These are phyloP conservation scores for Penicillium sclerotigenum DNA, from an alignment of 2,329 filamentous ascomycete genomes.

Conservation along the genomic window DNA sequence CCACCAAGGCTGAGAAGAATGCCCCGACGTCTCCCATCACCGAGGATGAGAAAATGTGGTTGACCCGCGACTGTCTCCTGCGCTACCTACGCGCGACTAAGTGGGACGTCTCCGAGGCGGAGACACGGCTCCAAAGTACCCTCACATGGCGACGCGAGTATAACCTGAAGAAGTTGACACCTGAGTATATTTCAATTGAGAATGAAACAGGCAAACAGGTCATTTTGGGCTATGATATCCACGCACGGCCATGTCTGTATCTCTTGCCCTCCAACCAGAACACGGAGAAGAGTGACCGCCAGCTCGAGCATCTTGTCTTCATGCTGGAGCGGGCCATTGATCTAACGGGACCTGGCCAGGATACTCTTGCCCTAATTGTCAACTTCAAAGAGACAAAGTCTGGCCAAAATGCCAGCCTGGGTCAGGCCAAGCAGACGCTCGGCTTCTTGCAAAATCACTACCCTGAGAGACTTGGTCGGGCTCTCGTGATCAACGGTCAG, in stretches of 20 bases:
- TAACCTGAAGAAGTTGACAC: constrained; percentile 68
- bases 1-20: constrained; percentile 59
- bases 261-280: constrained; percentile 89
- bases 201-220: constrained; percentile 97
- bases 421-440: constrained; percentile 77
- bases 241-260: constrained; percentile 84
- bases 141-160: constrained; percentile 89
- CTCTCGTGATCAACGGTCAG: constrained; percentile 83
- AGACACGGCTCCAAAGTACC: constrained; percentile 75
- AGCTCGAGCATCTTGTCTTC: constrained; percentile 91
- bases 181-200: constrained; percentile 86
- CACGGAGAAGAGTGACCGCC: constrained; percentile 78
- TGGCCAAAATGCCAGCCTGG: constrained; percentile 72
- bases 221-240: constrained; percentile 79
- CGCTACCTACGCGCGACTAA: constrained; percentile 92
- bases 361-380: constrained; percentile 81
- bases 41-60: constrained; percentile 80
- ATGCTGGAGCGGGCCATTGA: constrained; percentile 92
- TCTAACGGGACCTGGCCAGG: constrained; percentile 80
- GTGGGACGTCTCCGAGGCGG: constrained; percentile 74
- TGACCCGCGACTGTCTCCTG: constrained; percentile 86
- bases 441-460: constrained; percentile 94
- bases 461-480: constrained; percentile 83
- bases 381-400: constrained; percentile 82
- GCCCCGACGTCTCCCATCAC: constrained; percentile 62